Evolutionary conservation across 2,329 filamentous ascomycete genomes (phyloP).

Genomic region (Dactylellina sp.): DNA sequence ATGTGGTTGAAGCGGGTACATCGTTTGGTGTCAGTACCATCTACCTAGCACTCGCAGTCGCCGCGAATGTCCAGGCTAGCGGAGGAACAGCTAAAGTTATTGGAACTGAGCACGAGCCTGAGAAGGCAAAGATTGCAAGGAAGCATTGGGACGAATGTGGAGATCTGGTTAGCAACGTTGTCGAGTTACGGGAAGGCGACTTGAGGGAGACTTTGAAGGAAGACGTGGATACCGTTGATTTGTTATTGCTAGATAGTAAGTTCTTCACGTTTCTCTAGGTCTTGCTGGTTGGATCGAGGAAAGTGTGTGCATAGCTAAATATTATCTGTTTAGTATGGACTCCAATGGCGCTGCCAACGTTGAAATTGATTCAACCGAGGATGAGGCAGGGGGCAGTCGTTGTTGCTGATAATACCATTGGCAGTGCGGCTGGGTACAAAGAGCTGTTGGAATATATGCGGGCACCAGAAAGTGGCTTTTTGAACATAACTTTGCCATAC

Average conservation of each 20-base stretch:
- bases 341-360: conserved; percentile 68
- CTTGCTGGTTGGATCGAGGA: too few relatives aligned
- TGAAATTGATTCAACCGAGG: conserved; percentile 66
- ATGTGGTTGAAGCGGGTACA: conserved; percentile 72
- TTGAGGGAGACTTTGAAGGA: conserved; percentile 70
- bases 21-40: conserved; percentile 74
- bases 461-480: conserved; percentile 67
- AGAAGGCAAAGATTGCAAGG: conserved; percentile 69
- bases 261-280: conserved; percentile 58
- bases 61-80: conserved; percentile 65
- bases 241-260: conserved; percentile 73
- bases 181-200: conserved; percentile 72
- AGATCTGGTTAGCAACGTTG: conserved; percentile 66
- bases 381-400: conserved; percentile 67
- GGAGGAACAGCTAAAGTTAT: conserved; percentile 67
- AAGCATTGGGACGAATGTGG: conserved; percentile 70
- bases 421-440: conserved; percentile 64
- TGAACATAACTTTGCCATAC: conserved; percentile 67
- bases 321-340: conserved; percentile 68
- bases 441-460: conserved; percentile 68
- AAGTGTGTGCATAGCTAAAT: conserved; percentile 58
- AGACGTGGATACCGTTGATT: conserved; percentile 68
- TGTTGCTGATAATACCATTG: conserved; percentile 67
- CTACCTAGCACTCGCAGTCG: conserved; percentile 72
- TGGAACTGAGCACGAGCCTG: conserved; percentile 71